Conservation (phyloP, 345 rosid species). For the Sonneratia caseolaris region DNA sequence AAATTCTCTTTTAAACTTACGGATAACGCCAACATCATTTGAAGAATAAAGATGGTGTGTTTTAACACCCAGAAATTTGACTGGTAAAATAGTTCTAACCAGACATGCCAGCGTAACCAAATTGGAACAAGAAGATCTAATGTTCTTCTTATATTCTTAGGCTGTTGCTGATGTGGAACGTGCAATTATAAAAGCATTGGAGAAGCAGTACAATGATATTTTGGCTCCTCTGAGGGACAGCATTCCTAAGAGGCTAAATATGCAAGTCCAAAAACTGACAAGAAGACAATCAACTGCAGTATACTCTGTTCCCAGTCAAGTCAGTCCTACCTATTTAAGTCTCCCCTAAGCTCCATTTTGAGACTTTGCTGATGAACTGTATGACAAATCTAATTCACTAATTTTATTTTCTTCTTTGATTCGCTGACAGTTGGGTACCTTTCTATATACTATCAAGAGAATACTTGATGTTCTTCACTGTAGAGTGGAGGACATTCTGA, state of each 20-base stretch:
- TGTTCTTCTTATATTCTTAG: slow-evolving; percentile 22
- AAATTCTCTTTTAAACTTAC: too few species aligned
- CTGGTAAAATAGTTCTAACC: too few species aligned
- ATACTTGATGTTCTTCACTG: slow-evolving; percentile 76
- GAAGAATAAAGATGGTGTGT: too few species aligned
- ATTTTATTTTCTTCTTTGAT: background rate
- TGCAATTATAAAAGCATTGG: slow-evolving; percentile 72
- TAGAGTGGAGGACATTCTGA: slow-evolving; percentile 69
- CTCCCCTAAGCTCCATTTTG: background rate
- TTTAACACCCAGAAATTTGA: too few species aligned
- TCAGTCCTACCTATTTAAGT: slow-evolving; percentile 17
- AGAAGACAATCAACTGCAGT: slow-evolving; percentile 71
- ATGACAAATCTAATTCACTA: background rate
- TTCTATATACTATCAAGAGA: slow-evolving; percentile 84
- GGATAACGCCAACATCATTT: too few species aligned
- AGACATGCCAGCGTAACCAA: background rate
- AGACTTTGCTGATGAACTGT: background rate
- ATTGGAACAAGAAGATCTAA: background rate
- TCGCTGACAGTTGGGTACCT: slow-evolving; percentile 58
- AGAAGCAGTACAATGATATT: slow-evolving; percentile 82
- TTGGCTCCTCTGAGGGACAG: slow-evolving; percentile 81
- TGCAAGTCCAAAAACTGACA: slow-evolving; percentile 92
- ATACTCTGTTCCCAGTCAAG: slow-evolving; percentile 76
- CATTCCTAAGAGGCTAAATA: slow-evolving; percentile 76
- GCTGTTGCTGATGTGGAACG: slow-evolving; percentile 74